phyloP scores from a whole-genome alignment of 805 yeast species.

The Schwanniomyces vanrijiae region DNA sequence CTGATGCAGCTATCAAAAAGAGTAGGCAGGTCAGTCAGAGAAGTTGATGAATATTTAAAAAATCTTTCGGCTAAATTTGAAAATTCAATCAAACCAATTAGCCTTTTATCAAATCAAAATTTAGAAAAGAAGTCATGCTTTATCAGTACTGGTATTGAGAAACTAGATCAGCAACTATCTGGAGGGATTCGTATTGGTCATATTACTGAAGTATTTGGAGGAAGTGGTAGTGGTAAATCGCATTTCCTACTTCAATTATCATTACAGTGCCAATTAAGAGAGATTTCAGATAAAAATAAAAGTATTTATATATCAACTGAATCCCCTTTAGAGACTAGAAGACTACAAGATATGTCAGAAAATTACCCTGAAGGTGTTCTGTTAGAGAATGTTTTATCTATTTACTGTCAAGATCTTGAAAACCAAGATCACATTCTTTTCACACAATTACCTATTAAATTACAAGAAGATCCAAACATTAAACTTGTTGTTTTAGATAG shows the following conservation, averaged over 20 bases:
- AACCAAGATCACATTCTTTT: conserved; percentile 70
- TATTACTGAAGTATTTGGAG: conserved; percentile 76
- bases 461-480: conserved; percentile 37
- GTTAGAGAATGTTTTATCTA: conserved; percentile 45
- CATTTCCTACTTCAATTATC: conserved; percentile 72
- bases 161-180: conserved; percentile 24
- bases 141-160: conserved; percentile 24
- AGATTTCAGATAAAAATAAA: conserved; percentile 3
- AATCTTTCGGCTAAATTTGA: conserved; percentile 8
- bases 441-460: conserved; percentile 62
- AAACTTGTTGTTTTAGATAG: conserved; percentile 76
- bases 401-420: conserved; percentile 66
- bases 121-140: neutral
- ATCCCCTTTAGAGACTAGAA: conserved; percentile 62
- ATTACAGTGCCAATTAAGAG: conserved; percentile 48
- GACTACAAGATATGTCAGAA: conserved; percentile 42
- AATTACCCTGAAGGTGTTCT: conserved; percentile 7
- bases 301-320: conserved; percentile 80
- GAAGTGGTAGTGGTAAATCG: conserved; percentile 84
- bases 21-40: conserved; percentile 25
- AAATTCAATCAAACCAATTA: neutral
- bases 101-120: neutral
- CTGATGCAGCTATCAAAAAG: conserved; percentile 17
- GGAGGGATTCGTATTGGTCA: conserved; percentile 34
- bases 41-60: conserved; percentile 21